phyloP scores from a whole-genome alignment of 139 green algal species.

The Prasinococcaceae sp. region DNA sequence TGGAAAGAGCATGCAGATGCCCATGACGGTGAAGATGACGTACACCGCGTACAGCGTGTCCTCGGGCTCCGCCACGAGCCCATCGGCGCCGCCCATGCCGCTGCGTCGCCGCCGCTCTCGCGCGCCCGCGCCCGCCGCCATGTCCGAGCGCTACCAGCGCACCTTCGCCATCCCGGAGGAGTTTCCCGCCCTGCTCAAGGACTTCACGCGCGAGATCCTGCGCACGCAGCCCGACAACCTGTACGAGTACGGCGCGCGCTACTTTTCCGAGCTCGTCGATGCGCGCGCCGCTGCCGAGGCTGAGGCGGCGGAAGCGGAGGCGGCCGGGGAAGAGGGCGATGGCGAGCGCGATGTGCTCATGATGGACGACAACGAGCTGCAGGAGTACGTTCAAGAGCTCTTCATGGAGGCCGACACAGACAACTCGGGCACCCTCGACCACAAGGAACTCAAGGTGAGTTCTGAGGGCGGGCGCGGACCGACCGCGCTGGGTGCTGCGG shows the following conservation, averaged over 20 bases:
- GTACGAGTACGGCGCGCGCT: conserved; percentile 49
- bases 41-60: too few species aligned
- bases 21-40: conserved; percentile 1
- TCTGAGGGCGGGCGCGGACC: too few species aligned
- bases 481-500: conserved; percentile 26
- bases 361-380: conserved; percentile 11
- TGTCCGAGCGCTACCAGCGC: conserved; percentile 50
- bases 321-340: not conserved
- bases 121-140: too few species aligned
- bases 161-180: conserved; percentile 37
- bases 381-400: conserved; percentile 23
- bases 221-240: conserved; percentile 46
- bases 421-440: conserved; percentile 33
- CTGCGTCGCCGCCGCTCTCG: too few species aligned
- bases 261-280: conserved; percentile 36
- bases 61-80: too few species aligned
- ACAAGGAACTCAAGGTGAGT: conserved; percentile 30
- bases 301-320: not conserved
- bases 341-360: too few species aligned
- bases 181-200: conserved; percentile 47
- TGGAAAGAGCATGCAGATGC: not conserved
- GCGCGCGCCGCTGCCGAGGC: not conserved
- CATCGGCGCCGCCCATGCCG: too few species aligned
- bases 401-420: conserved; percentile 39
- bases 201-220: conserved; percentile 41